phyloP scores from a whole-genome alignment of 1,139 yeast genomes.

The Sugiyamaella sp. region DNA sequence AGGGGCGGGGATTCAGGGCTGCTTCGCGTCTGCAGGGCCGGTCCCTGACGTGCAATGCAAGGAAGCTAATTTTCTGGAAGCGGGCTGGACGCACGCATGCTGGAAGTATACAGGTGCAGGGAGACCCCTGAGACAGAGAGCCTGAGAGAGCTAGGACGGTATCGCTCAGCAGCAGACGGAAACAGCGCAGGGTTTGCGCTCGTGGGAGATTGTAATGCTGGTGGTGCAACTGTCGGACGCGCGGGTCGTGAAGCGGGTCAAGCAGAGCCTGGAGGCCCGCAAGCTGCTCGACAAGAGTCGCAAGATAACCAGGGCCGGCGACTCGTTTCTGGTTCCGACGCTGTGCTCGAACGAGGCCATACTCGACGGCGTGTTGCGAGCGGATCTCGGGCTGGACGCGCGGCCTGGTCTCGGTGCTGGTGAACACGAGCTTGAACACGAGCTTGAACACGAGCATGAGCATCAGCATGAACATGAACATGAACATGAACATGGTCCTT shows the following conservation, averaged over 20 bases:
- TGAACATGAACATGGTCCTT: too few species aligned
- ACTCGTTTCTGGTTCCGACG: slow-evolving; percentile 20
- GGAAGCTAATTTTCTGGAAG: slow-evolving; percentile 4
- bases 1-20: too few species aligned
- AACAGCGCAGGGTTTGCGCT: too few species aligned
- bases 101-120: not conserved
- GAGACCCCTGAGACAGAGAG: too few species aligned
- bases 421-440: not conserved
- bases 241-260: slow-evolving; percentile 35
- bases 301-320: slow-evolving; percentile 15
- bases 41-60: slow-evolving; percentile 18
- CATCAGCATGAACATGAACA: too few species aligned
- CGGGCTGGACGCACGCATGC: not conserved
- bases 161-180: too few species aligned
- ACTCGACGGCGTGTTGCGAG: slow-evolving; percentile 1
- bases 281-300: slow-evolving; percentile 18
- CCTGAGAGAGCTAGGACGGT: too few species aligned
- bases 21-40: too few species aligned
- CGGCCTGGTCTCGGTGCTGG: not conserved
- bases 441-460: too few species aligned
- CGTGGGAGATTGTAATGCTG: too few species aligned
- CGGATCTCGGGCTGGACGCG: not conserved
- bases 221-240: slow-evolving; percentile 21
- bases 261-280: slow-evolving; percentile 36
- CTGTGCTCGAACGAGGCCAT: slow-evolving; percentile 5